phyloP scores from a whole-genome alignment of 106 monocot genomes.

The Dioscorea zingiberensis region DNA sequence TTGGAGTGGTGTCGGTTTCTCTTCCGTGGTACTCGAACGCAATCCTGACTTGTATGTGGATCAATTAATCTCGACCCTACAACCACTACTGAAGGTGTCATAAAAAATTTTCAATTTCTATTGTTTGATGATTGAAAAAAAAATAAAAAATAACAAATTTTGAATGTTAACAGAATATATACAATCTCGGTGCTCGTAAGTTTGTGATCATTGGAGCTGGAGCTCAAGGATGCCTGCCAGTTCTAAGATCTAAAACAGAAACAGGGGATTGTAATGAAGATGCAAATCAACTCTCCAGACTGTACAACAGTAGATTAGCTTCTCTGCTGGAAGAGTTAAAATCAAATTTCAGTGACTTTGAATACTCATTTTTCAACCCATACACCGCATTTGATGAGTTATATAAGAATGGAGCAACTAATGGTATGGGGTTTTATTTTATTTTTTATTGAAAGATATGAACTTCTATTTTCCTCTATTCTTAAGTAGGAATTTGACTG shows the following conservation, averaged over 20 bases:
- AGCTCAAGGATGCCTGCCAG: conserved; percentile 61
- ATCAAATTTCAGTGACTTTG: conserved; percentile 25
- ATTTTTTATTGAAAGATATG: too few relatives aligned
- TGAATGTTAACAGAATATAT: conserved; percentile 31
- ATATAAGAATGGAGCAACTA: too few relatives aligned
- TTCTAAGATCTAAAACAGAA: conserved; percentile 24
- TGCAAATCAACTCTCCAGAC: conserved; percentile 21
- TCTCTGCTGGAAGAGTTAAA: conserved; percentile 35
- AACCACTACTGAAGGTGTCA: conserved; percentile 45
- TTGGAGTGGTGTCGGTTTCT: too few relatives aligned
- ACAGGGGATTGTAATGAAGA: conserved; percentile 27
- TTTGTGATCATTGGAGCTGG: conserved; percentile 45
- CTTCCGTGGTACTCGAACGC: too few relatives aligned
- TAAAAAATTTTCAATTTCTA: neutral
- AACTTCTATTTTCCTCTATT: too few relatives aligned
- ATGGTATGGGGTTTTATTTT: too few relatives aligned
- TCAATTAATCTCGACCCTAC: conserved; percentile 29
- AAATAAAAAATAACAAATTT: too few relatives aligned
- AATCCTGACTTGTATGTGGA: conserved; percentile 28
- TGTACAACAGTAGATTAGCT: conserved; percentile 13
- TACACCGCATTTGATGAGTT: too few relatives aligned
- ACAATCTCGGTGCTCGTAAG: conserved; percentile 68
- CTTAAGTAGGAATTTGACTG: too few relatives aligned
- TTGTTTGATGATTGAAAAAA: too few relatives aligned
- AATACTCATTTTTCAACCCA: conserved; percentile 52